Conservation (phyloP, 768 basidiomycete species). For the Tulasnella calospora region DNA sequence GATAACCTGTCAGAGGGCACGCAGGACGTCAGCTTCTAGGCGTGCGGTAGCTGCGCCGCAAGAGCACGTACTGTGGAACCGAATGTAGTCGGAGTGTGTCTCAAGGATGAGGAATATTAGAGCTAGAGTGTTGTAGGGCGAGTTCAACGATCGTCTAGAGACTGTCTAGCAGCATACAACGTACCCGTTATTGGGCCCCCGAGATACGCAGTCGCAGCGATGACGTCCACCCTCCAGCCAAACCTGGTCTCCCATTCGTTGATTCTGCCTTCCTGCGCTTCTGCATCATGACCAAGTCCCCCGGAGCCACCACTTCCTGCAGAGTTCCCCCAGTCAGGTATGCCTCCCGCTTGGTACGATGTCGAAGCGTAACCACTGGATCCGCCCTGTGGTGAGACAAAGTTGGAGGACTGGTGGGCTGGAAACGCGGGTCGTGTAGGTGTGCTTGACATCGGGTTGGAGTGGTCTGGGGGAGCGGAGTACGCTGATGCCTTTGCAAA, state of each 20-base stretch:
- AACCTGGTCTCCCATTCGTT: constrained; percentile 69
- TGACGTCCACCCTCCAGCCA: constrained; percentile 60
- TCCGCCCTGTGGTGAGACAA: constrained; percentile 37
- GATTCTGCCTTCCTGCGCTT: constrained; percentile 40
- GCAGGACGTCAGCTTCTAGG: neutral
- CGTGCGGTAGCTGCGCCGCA: neutral
- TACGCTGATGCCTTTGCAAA: constrained; percentile 28
- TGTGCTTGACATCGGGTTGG: constrained; percentile 32
- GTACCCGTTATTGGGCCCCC: constrained; percentile 69
- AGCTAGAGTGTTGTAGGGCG: constrained; percentile 41
- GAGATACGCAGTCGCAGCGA: constrained; percentile 60
- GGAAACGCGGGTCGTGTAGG: constrained; percentile 33
- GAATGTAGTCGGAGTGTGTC: constrained; percentile 68
- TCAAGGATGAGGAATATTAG: constrained; percentile 63
- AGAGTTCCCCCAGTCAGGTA: constrained; percentile 53
- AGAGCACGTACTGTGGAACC: constrained; percentile 61
- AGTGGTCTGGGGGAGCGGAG: constrained; percentile 42
- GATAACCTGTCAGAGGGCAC: constrained; percentile 52
- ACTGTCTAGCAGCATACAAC: constrained; percentile 30
- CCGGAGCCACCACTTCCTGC: constrained; percentile 37
- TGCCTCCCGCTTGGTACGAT: constrained; percentile 68
- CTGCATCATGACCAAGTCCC: constrained; percentile 28
- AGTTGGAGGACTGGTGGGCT: constrained; percentile 31
- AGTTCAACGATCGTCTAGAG: constrained; percentile 1
- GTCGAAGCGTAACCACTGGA: constrained; percentile 28